phyloP scores from a whole-genome alignment of 2,329 filamentous ascomycete species.

The Whalleya microplaca region DNA sequence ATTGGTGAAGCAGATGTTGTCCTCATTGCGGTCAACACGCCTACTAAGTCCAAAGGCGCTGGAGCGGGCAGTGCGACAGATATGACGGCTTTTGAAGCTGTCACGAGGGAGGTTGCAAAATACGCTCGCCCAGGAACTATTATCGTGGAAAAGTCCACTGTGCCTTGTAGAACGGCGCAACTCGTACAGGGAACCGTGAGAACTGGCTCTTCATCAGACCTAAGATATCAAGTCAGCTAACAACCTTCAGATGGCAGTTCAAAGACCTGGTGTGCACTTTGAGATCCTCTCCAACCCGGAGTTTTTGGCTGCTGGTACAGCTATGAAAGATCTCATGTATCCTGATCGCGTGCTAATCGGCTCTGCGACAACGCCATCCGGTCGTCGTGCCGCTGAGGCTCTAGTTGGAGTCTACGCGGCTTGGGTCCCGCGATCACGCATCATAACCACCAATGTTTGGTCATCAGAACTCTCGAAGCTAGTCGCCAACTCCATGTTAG shows the following conservation, averaged over 20 bases:
- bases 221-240: not conserved
- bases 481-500: constrained; percentile 78
- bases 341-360: constrained; percentile 80
- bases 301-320: constrained; percentile 78
- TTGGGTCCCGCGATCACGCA: constrained; percentile 70
- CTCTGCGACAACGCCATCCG: constrained; percentile 62
- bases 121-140: constrained; percentile 70
- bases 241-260: constrained; percentile 52
- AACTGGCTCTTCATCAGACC: constrained; percentile 1
- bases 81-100: constrained; percentile 72
- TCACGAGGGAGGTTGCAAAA: constrained; percentile 67
- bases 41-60: constrained; percentile 71
- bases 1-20: constrained; percentile 74
- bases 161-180: constrained; percentile 75
- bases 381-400: constrained; percentile 63
- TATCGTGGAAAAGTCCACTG: constrained; percentile 81
- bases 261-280: constrained; percentile 67
- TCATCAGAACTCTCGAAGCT: constrained; percentile 81
- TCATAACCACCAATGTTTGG: constrained; percentile 75
- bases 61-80: constrained; percentile 75
- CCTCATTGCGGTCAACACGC: constrained; percentile 78
- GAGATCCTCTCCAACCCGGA: constrained; percentile 83
- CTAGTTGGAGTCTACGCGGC: constrained; percentile 69
- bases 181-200: constrained; percentile 69
- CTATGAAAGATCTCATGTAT: constrained; percentile 69